phyloP scores from a whole-genome alignment of 257 asterid species.

The Knoxia roxburghii region DNA sequence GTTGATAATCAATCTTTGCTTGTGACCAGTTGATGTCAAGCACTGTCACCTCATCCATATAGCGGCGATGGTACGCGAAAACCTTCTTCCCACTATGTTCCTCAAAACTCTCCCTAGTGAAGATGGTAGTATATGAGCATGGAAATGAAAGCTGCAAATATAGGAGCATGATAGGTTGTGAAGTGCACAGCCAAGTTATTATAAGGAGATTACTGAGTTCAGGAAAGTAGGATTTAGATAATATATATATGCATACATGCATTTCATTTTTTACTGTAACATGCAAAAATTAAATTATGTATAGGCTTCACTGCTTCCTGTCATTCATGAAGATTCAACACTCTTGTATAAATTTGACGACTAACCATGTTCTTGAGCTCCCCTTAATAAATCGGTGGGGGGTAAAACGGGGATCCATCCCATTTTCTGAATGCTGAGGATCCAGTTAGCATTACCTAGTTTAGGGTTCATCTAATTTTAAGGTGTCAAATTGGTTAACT shows the following conservation, averaged over 20 bases:
- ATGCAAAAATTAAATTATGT: conserved; percentile 32
- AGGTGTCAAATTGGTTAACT: too few relatives aligned
- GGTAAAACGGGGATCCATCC: not conserved
- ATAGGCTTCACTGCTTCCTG: conserved; percentile 24
- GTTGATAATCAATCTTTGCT: not conserved
- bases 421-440: not conserved
- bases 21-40: not conserved
- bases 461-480: too few relatives aligned
- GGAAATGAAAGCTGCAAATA: not conserved
- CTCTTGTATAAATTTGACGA: conserved; percentile 35
- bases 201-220: not conserved
- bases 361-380: conserved; percentile 15
- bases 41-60: not conserved
- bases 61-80: not conserved
- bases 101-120: not conserved
- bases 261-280: conserved; percentile 15
- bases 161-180: conserved; percentile 1
- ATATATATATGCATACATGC: conserved; percentile 8
- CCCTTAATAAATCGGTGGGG: conserved; percentile 14
- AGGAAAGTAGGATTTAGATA: conserved; percentile 15
- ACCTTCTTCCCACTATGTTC: not conserved
- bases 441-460: not conserved
- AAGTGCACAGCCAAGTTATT: conserved; percentile 6
- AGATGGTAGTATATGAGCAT: not conserved
- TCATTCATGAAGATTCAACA: conserved; percentile 10